phyloP scores from a whole-genome alignment of 2,329 filamentous ascomycete species.

The Chrysoporthe deuterocubensis region DNA sequence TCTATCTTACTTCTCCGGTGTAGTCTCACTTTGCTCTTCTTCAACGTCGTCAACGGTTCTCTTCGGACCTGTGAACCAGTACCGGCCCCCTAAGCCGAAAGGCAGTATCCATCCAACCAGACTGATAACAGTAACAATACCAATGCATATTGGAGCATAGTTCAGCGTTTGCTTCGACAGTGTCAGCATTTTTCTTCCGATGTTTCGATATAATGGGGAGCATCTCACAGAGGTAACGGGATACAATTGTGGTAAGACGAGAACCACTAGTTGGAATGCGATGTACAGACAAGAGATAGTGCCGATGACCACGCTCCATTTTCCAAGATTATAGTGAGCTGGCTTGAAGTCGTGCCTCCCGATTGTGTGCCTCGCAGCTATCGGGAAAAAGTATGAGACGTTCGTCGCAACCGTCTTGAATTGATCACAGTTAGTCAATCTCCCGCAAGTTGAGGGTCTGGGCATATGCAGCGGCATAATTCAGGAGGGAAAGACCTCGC shows the following conservation, averaged over 20 bases:
- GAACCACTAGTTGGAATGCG: conserved; percentile 40
- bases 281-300: conserved; percentile 40
- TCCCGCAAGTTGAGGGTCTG: no score
- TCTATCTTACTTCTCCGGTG: not conserved
- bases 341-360: conserved; percentile 41
- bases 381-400: conserved; percentile 44
- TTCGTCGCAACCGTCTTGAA: conserved; percentile 42
- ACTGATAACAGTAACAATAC: conserved; percentile 41
- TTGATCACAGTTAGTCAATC: not conserved
- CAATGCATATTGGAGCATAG: conserved; percentile 45
- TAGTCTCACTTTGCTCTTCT: not conserved
- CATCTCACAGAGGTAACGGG: conserved; percentile 36
- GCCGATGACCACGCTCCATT: conserved; percentile 33
- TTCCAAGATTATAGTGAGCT: conserved; percentile 41
- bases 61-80: conserved; percentile 44
- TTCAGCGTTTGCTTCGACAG: conserved; percentile 39
- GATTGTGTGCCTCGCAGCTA: conserved; percentile 43
- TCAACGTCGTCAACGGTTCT: conserved; percentile 37
- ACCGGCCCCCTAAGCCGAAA: conserved; percentile 38
- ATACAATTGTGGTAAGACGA: conserved; percentile 44
- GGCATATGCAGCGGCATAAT: no score
- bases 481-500: not conserved
- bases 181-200: not conserved
- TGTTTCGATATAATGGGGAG: no score
- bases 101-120: conserved; percentile 43